Conservation (phyloP, 1,284 basidiomycete species). For the Inonotus hispidus region DNA sequence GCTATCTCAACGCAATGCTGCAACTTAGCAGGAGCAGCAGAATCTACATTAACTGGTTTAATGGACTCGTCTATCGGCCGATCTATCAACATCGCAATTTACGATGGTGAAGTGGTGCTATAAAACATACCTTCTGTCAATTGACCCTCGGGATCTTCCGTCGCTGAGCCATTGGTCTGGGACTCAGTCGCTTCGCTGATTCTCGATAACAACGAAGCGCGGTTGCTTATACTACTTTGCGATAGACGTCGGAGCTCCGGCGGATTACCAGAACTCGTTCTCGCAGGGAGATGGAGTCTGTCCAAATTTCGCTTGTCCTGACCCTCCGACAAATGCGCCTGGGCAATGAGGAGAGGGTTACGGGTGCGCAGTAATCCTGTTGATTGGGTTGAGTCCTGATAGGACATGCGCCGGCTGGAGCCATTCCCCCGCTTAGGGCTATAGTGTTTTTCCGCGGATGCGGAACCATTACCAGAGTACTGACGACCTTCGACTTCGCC, state of each 20-base stretch:
- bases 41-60: background rate
- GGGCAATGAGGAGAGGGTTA: conserved; percentile 11
- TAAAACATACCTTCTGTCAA: background rate
- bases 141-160: background rate
- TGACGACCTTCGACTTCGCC: background rate
- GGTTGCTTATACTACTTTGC: background rate
- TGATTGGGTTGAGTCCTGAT: background rate
- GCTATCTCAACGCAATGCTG: background rate
- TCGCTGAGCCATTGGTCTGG: background rate
- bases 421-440: background rate
- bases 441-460: background rate
- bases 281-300: background rate
- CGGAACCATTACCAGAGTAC: background rate
- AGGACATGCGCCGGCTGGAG: background rate
- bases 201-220: conserved; percentile 6
- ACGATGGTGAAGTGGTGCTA: background rate
- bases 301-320: background rate
- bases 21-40: background rate
- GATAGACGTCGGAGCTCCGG: background rate
- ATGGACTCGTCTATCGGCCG: background rate
- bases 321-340: conserved; percentile 11
- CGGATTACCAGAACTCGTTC: background rate
- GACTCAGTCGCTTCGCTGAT: background rate
- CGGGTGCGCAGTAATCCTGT: conserved; percentile 6
- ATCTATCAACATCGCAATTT: background rate